Conservation (phyloP, 169 alveolate species). For the Eimeria falciformis region DNA sequence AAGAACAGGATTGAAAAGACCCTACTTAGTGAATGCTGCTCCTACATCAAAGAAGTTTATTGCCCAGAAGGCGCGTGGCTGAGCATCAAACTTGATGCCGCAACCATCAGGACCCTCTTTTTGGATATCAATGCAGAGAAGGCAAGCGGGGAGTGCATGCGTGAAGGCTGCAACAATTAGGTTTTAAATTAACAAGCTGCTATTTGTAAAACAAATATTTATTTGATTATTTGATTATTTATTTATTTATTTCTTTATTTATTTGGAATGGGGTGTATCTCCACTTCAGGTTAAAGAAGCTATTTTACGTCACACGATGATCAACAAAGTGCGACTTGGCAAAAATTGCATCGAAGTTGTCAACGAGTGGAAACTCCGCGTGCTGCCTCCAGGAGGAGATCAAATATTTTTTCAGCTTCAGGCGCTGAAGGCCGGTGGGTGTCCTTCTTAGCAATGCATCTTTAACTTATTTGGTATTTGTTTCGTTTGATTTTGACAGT, state of each 20-base stretch:
- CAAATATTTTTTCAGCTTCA: slow-evolving; percentile 87
- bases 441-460: background rate
- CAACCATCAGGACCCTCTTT: slow-evolving; percentile 88
- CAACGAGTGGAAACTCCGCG: slow-evolving; percentile 83
- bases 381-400: slow-evolving; percentile 80
- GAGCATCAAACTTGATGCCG: slow-evolving; percentile 89
- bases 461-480: background rate
- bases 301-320: slow-evolving; percentile 87
- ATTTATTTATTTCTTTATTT: background rate
- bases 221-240: background rate
- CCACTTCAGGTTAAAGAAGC: slow-evolving; percentile 84
- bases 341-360: slow-evolving; percentile 83
- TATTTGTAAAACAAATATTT: background rate
- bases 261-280: no score
- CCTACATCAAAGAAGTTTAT: slow-evolving; percentile 94
- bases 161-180: no score
- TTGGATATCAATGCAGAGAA: slow-evolving; percentile 91
- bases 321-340: slow-evolving; percentile 89
- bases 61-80: slow-evolving; percentile 93
- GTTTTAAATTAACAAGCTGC: no score
- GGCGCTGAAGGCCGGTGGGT: slow-evolving; percentile 80
- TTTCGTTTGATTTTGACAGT: no score
- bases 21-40: slow-evolving; percentile 83
- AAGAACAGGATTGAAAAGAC: slow-evolving; percentile 90
- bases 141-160: no score